Evolutionary conservation across 2,329 filamentous ascomycete genomes (phyloP), one percentile per base, ranked within the genome.

Genomic region (Pestalotiopsis fici): DNA sequence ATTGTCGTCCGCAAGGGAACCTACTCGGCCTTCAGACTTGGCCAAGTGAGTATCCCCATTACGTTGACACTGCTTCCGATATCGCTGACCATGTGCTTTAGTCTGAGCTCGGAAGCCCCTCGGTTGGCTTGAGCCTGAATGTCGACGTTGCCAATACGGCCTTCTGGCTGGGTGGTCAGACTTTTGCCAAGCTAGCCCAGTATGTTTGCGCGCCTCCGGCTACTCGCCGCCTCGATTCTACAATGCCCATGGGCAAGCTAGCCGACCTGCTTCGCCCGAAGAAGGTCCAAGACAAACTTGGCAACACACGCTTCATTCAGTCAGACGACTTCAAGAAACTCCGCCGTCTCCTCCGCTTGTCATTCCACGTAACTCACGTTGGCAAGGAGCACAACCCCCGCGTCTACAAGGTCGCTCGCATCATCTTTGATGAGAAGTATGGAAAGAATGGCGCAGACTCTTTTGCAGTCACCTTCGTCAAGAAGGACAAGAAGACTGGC

Each of bases 81-180:
- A 6, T n/a, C 23, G 15, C 54, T 57, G 31, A 37, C 3, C 11
- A 13, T 15, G 4, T 78, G 74, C 25, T 54, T 57, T 64, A 66
- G 67, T 11, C 18, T 28, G 66, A 61, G 67, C 57, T 28, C 12
- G 27, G 25, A 63, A 27, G 59, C 18, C 63, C 31, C 37, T 85
- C 87, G 37, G 86, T 88, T 28, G 88, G 88, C 9, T 84, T 98
- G 5, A 89, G 92, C 0, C 83, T 99, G 76, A 98, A 98, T 73
- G 89, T 97, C 12, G 95, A 99, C 74, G 92, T 97, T 35, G 91
- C 95, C 66, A 97, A 98, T 76, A 93, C 93, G 0, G 93, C 92
- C 13, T 99, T 99, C 81, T 98, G 93, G 91, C 85, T 79, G 0
- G 78, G 75, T 0, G 70, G 75, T 1, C 78, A 82, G 59, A 75